phyloP scores from a whole-genome alignment of 2,329 filamentous ascomycete genomes.

The Cordyceps militaris region DNA sequence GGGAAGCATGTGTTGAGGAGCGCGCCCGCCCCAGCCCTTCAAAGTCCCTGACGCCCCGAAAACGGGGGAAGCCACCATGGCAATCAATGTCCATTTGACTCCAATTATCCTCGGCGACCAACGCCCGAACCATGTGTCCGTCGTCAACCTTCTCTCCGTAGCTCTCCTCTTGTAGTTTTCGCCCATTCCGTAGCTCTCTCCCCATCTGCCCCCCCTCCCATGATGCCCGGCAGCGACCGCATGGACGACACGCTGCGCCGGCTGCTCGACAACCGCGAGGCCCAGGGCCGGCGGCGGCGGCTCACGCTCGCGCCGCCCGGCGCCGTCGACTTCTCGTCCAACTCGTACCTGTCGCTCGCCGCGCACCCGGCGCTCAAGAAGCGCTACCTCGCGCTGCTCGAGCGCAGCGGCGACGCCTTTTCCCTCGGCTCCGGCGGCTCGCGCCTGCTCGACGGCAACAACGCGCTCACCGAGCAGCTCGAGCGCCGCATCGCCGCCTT shows the following conservation, averaged over 20 bases:
- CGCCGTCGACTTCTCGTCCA: constrained; percentile 71
- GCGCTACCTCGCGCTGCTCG: constrained; percentile 49
- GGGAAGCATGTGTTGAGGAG: constrained; percentile 3
- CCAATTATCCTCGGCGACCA: not conserved
- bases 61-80: not conserved
- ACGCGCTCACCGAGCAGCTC: constrained; percentile 34
- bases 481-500: constrained; percentile 41
- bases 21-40: not conserved
- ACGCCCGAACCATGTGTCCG: not conserved
- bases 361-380: constrained; percentile 43
- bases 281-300: constrained; percentile 34
- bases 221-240: constrained; percentile 5
- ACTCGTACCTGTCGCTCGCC: constrained; percentile 73
- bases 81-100: not conserved
- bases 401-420: constrained; percentile 14
- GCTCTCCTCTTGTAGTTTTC: not conserved
- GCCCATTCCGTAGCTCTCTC: not conserved
- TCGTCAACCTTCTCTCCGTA: not conserved
- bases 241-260: constrained; percentile 24
- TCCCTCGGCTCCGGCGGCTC: constrained; percentile 45
- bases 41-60: not conserved
- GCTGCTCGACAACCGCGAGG: constrained; percentile 23
- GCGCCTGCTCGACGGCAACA: constrained; percentile 47
- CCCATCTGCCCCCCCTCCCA: too few relatives aligned
- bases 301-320: constrained; percentile 55